Conservation (phyloP, 148 eudicot species). For the Arbutus unedo region DNA sequence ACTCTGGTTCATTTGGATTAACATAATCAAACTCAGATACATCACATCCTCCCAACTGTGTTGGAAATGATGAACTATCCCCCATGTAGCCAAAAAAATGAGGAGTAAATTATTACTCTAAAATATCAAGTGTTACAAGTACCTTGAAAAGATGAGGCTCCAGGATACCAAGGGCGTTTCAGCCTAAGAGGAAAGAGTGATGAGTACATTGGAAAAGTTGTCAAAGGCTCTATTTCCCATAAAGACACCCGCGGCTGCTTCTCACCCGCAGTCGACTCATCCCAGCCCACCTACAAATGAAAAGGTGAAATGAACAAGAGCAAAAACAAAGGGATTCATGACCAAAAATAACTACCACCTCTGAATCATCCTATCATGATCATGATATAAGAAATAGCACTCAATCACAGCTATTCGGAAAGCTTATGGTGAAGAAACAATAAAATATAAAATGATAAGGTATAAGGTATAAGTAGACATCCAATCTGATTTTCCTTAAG, state of each 20-base stretch:
- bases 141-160: conserved; percentile 81
- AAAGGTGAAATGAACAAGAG: conserved; percentile 12
- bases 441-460: neutral
- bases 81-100: neutral
- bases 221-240: conserved; percentile 98
- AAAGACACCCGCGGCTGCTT: conserved; percentile 95
- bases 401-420: neutral
- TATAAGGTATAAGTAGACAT: neutral
- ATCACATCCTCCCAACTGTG: neutral
- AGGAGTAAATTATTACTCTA: conserved; percentile 24
- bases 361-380: neutral
- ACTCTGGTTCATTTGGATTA: neutral
- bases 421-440: neutral
- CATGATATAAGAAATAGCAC: neutral
- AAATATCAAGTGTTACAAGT: neutral
- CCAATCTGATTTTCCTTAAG: neutral
- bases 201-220: conserved; percentile 98
- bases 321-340: neutral
- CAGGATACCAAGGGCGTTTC: conserved; percentile 96
- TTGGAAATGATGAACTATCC: neutral
- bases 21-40: neutral
- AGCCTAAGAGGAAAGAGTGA: conserved; percentile 90
- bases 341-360: neutral
- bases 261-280: conserved; percentile 97
- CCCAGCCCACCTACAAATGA: conserved; percentile 90